A percentile compares a stretch with the other conserved stretches of the same genome.
Evolutionary conservation across 768 basidiomycete genomes (phyloP).

Genomic region (Coprinopsis sp.): DNA sequence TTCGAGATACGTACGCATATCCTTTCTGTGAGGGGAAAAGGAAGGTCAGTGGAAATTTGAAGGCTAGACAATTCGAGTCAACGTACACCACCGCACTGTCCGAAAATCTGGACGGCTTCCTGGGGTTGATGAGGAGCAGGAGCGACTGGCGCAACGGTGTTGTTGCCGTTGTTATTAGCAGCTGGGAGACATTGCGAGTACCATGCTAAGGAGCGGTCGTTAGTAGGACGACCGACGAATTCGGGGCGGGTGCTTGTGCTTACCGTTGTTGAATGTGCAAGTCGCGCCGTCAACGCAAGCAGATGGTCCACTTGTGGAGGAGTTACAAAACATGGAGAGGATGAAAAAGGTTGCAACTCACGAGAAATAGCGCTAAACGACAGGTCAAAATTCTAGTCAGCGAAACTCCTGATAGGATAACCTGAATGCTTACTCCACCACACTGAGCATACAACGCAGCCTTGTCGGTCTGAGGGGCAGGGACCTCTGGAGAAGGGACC

Average conservation of each 20-base stretch:
- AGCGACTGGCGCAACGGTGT: not conserved
- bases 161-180: not conserved
- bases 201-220: not conserved
- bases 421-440: constrained; percentile 13
- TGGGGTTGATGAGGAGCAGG: not conserved
- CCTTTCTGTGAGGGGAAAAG: constrained; percentile 10
- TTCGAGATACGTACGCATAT: constrained; percentile 12
- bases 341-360: not conserved
- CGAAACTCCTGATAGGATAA: not conserved
- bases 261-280: constrained; percentile 9
- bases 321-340: not conserved
- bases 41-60: not conserved
- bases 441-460: constrained; percentile 20
- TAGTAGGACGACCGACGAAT: not conserved
- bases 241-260: not conserved
- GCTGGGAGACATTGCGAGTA: constrained; percentile 10
- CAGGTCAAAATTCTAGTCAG: not conserved
- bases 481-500: constrained; percentile 3
- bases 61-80: not conserved
- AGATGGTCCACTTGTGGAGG: constrained; percentile 3
- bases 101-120: not conserved
- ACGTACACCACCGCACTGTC: constrained; percentile 6
- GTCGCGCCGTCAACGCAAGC: constrained; percentile 7
- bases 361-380: not conserved
- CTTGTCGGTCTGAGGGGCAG: constrained; percentile 4